phyloP scores from a whole-genome alignment of 2,329 filamentous ascomycete species.

The Colletotrichum sp. region DNA sequence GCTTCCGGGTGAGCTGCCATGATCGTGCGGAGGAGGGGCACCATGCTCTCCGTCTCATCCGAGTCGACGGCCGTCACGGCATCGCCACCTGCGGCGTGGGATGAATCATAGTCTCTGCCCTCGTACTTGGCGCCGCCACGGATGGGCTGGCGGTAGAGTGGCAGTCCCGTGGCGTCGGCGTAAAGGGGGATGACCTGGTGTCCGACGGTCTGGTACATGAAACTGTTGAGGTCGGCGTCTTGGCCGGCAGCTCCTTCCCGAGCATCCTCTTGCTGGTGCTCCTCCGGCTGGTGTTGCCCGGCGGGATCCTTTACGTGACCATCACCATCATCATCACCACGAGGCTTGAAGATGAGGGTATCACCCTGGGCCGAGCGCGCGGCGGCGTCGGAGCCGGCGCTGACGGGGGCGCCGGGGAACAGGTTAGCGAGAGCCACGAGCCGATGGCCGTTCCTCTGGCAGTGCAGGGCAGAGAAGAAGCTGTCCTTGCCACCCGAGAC shows the following conservation, averaged over 20 bases:
- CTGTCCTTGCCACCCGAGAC: conserved; percentile 98
- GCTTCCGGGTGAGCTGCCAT: conserved; percentile 75
- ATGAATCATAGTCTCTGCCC: conserved; percentile 69
- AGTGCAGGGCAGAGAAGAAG: conserved; percentile 91
- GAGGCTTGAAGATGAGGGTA: conserved; percentile 12
- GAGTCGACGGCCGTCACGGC: conserved; percentile 25
- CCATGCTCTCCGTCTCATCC: conserved; percentile 90
- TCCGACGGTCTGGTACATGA: conserved; percentile 99
- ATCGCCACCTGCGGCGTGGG: conserved; percentile 20
- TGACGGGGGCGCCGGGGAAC: conserved; percentile 55
- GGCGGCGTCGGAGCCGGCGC: conserved; percentile 6
- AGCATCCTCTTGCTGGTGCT: background rate
- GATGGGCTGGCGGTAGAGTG: conserved; percentile 84
- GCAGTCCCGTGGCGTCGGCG: conserved; percentile 76
- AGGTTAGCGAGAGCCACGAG: conserved; percentile 91
- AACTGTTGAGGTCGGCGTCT: conserved; percentile 79
- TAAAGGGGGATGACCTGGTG: conserved; percentile 88
- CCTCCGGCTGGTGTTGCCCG: background rate
- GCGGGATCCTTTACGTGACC: background rate
- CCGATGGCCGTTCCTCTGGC: conserved; percentile 81
- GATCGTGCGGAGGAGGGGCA: conserved; percentile 74
- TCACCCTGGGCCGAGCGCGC: conserved; percentile 1
- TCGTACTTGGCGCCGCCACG: conserved; percentile 73
- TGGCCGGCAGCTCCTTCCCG: conserved; percentile 8
- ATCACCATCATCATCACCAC: background rate